These are phyloP conservation scores for Salix exigua DNA, from an alignment of 345 rosid species.

Conservation along the genomic window DNA sequence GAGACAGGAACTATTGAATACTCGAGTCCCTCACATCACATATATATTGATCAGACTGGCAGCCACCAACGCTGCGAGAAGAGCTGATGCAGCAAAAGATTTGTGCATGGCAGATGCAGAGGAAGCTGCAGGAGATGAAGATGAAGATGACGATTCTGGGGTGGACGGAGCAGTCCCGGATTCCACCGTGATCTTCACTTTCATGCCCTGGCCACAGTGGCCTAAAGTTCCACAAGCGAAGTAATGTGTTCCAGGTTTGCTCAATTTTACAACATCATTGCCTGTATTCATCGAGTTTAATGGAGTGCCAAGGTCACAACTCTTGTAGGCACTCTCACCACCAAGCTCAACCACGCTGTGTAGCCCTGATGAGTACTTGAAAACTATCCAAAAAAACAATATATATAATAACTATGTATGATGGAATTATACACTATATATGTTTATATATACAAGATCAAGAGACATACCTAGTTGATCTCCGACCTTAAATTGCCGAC, in stretches of 20 bases:
- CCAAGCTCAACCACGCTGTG: slow-evolving; percentile 84
- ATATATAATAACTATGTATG: background rate
- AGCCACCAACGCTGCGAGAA: slow-evolving; percentile 4
- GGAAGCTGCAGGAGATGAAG: slow-evolving; percentile 25
- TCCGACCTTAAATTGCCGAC: slow-evolving; percentile 67
- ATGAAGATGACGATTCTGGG: slow-evolving; percentile 28
- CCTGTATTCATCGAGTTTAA: slow-evolving; percentile 61
- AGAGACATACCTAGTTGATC: slow-evolving; percentile 63
- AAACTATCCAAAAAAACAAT: slow-evolving; percentile 35
- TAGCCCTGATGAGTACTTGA: slow-evolving; percentile 67
- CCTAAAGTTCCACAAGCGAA: slow-evolving; percentile 84
- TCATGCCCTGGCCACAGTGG: slow-evolving; percentile 88
- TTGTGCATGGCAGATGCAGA: slow-evolving; percentile 9
- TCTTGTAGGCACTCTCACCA: slow-evolving; percentile 68
- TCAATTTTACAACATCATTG: slow-evolving; percentile 66
- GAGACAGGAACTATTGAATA: background rate
- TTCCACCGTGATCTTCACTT: slow-evolving; percentile 59
- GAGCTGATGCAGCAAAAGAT: slow-evolving; percentile 12
- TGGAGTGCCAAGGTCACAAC: slow-evolving; percentile 66
- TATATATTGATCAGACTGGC: background rate
- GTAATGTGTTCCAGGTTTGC: slow-evolving; percentile 65
- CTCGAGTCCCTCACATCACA: background rate
- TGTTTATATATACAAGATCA: too few relatives aligned
- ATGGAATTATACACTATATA: background rate
- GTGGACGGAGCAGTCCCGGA: slow-evolving; percentile 50